Base-by-base conservation (phyloP, 495 filamentous ascomycete species). In the Aspergillus kassunensis region DNA sequence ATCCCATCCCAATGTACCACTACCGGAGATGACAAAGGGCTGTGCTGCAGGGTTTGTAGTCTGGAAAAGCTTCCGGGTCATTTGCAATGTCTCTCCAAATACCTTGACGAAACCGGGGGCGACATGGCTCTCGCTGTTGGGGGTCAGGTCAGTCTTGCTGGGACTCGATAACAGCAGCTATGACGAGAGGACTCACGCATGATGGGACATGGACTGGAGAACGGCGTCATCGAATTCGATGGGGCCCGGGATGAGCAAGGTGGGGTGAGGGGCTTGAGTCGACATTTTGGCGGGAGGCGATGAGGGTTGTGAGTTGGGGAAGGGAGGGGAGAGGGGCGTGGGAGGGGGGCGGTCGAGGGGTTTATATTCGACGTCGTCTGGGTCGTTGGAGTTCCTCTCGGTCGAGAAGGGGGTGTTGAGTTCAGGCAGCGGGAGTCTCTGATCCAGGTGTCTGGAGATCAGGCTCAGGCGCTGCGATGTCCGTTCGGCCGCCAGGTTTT, bases 141-240 rank as follows among this genome's bases (percentile, higher is more conserved):
- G 7, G 31, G 45, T n/a, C 23, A 37, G 19, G 31, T 39, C 30
- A 49, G 9, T 4, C 24, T 27, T 27, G 24, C 4, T 4, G 24
- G 24, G 9, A 27, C 24, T 27, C 24, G 9, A 27, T 9, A 27
- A 27, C 4, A 9, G 3, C 16, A 31, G 15, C 3, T 16, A 31
- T 11, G 15, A 13, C 39, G 12, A 49, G 34, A 27, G 51, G 30
- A 74, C 80, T 65, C 66, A 96, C 91, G 91, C 92, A 75, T 86
- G 95, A 73, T 97, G 93, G 67, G 86, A 80, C 93, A 97, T 97
- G 49, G 91, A 88, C 67, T 89, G 79, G 39, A 98, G 82, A 44
- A 98, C 93, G 36, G 84, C 91, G 89, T 98, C 93, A 67, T 97
- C 93, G 63, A 97, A 97, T 73, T 98, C 93, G 66, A 98, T 93